Evolutionary conservation across 805 yeast genomes (phyloP).

Genomic region (Pichia kluyveri): DNA sequence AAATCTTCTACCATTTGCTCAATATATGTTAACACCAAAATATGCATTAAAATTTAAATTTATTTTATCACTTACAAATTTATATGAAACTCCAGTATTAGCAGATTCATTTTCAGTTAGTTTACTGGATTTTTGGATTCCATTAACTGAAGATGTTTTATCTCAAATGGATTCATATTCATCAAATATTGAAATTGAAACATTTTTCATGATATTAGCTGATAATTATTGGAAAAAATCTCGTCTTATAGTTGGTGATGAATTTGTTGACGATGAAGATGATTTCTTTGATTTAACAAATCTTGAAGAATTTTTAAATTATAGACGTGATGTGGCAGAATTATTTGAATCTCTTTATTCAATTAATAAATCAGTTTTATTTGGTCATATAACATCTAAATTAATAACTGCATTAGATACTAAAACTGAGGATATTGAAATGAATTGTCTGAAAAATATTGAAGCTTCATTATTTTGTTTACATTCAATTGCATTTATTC

Average conservation of each 20-base stretch:
- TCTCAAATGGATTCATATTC: constrained; percentile 42
- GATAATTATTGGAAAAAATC: constrained; percentile 62
- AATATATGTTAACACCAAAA: constrained; percentile 28
- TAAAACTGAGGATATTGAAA: constrained; percentile 14
- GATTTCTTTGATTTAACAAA: neutral
- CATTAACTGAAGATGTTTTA: constrained; percentile 46
- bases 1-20: constrained; percentile 36
- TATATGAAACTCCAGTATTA: constrained; percentile 46
- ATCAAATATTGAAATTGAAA: constrained; percentile 20
- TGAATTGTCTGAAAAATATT: constrained; percentile 24
- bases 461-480: constrained; percentile 59
- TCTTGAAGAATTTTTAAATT: constrained; percentile 47
- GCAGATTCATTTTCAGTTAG: constrained; percentile 51
- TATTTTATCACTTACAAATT: constrained; percentile 43
- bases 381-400: constrained; percentile 32
- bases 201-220: constrained; percentile 43
- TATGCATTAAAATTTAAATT: constrained; percentile 36
- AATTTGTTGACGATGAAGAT: constrained; percentile 16
- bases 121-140: constrained; percentile 63
- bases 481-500: constrained; percentile 45
- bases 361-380: constrained; percentile 46
- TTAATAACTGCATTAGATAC: constrained; percentile 21
- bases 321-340: constrained; percentile 69
- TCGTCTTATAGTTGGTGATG: constrained; percentile 29
- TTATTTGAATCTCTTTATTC: constrained; percentile 65